Base-by-base conservation (phyloP, 2,329 filamentous ascomycete species). In the Talaromyces sp. region DNA sequence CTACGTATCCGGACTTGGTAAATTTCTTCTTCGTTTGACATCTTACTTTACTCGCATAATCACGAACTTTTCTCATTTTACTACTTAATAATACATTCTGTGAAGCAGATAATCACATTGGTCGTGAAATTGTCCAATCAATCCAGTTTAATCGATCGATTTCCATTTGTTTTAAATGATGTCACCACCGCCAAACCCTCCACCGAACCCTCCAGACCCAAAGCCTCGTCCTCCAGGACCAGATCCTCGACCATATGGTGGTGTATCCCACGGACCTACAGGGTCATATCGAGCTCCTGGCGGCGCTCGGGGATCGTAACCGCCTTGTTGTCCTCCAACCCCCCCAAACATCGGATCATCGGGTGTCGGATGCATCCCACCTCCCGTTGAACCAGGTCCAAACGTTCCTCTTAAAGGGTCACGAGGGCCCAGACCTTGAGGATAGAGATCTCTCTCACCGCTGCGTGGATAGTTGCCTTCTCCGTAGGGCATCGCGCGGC, bases 311-410 rank as follows among this genome's bases (percentile, higher is more conserved):
- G 90, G 88, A 73, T 93, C 86, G 72, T 85, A 89, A 0, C 81
- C 82, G 15, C 78, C 81, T 40, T 78, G 80, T 1, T 78, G 77
- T 10, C 81, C 78, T 1, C 89, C 89, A 11, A 40, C 59, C 3
- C 64, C 60, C 5, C 84, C 85, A 74, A 97, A 97, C 58, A 97
- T 78, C 6, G 92, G 92, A 74, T 98, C 93, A 71, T 97, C 92
- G 75, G 97, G 95, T 0, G 93, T 96, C 0, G 95, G 95, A 77
- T 97, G 91, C 95, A 99, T 99, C 0, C 95, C 95, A 13, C 90
- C 85, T 0, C 86, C 84, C n/a, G 86, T 80, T 58, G 86, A 83
- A 27, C 84, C 82, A 34, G 86, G 86, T 6, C 88, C 86, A 64
- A 92, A 86, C 2, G 86, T 85, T 4, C 86, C 86, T 36, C 91